phyloP scores from a whole-genome alignment of 2,329 filamentous ascomycete genomes.

The Botrytis medusae region DNA sequence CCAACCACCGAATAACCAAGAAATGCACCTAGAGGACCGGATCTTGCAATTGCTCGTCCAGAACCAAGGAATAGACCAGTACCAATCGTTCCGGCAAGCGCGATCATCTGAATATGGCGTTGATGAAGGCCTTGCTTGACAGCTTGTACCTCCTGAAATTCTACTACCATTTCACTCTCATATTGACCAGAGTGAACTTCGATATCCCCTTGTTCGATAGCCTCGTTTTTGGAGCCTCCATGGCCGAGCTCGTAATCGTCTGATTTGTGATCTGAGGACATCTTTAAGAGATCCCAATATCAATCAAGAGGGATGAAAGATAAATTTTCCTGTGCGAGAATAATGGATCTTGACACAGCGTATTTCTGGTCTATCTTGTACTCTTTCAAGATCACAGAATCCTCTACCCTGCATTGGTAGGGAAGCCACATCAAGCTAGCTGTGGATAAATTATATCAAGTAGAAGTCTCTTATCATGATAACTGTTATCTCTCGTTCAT shows the following conservation, averaged over 20 bases:
- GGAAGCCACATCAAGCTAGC: not conserved
- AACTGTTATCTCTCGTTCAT: not conserved
- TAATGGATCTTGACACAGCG: not conserved
- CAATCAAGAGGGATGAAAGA: not conserved
- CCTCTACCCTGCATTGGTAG: not conserved
- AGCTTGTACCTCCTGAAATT: constrained; percentile 6
- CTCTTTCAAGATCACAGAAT: not conserved
- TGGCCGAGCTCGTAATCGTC: constrained; percentile 15
- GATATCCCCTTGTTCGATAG: not conserved
- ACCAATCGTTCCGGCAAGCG: constrained; percentile 47
- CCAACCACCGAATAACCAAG: constrained; percentile 41
- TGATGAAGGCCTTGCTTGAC: constrained; percentile 32
- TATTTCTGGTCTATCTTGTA: constrained; percentile 2
- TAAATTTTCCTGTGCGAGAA: not conserved
- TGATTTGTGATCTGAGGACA: constrained; percentile 3
- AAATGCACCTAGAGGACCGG: constrained; percentile 50
- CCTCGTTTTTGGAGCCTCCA: constrained; percentile 10
- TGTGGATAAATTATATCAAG: not conserved
- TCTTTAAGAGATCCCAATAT: not conserved
- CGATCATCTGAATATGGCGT: constrained; percentile 46
- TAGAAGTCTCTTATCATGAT: constrained; percentile 10
- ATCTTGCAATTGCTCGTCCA: constrained; percentile 47
- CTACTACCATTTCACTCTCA: not conserved
- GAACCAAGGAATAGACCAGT: constrained; percentile 55
- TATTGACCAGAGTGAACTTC: constrained; percentile 1